Conservation (phyloP, 768 basidiomycete genomes). For the Pleurotus giganteus region DNA sequence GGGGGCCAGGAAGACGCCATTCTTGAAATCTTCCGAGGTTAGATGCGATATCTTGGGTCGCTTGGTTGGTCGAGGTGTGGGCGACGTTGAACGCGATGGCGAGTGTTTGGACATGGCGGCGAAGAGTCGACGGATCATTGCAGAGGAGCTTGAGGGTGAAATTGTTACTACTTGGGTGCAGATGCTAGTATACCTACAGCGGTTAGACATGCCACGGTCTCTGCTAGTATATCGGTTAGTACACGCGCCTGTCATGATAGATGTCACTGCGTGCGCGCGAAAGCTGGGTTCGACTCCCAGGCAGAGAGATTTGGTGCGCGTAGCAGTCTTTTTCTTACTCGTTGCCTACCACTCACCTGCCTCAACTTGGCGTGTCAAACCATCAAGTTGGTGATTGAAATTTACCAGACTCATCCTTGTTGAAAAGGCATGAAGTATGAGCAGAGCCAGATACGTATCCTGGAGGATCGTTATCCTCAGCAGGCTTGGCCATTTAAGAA, state of each 20-base stretch:
- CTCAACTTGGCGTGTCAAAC: no score
- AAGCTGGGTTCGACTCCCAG: slow-evolving; percentile 3
- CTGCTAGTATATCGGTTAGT: slow-evolving; percentile 1
- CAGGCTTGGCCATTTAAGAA: no score
- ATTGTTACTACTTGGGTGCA: neutral
- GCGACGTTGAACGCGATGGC: slow-evolving; percentile 45
- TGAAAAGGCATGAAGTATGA: no score
- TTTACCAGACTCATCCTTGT: no score
- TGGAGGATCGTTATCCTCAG: no score
- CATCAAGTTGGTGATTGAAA: no score
- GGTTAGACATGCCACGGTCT: neutral
- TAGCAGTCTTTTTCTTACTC: no score
- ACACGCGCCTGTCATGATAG: slow-evolving; percentile 1
- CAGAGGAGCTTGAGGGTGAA: neutral
- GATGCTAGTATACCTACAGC: neutral
- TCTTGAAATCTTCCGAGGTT: slow-evolving; percentile 73
- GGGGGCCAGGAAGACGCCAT: slow-evolving; percentile 93
- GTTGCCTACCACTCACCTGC: no score
- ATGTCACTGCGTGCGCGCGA: neutral
- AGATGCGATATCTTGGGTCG: slow-evolving; percentile 57
- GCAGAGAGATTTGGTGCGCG: no score
- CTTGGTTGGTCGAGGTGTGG: slow-evolving; percentile 48
- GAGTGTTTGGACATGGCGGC: slow-evolving; percentile 51
- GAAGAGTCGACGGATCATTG: slow-evolving; percentile 5
- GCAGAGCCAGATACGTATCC: no score